Conservation (phyloP, 2,329 filamentous ascomycete species). For the Cladobotryum mycophilum region DNA sequence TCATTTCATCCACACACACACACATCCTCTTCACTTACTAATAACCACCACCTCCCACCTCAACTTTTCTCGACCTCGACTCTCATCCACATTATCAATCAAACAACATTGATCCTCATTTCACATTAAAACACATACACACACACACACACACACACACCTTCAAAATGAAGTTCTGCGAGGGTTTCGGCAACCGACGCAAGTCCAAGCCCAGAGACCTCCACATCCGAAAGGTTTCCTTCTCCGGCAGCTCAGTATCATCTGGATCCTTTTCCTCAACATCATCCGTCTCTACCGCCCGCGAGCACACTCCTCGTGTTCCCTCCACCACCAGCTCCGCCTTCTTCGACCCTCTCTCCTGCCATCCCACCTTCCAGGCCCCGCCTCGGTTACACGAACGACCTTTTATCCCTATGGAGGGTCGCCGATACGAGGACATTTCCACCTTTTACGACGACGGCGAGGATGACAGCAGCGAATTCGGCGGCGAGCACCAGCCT, state of each 20-base stretch:
- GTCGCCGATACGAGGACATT: slow-evolving; percentile 16
- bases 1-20: neutral
- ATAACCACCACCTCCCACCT: too few species aligned
- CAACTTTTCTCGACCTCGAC: neutral
- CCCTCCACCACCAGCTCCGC: slow-evolving; percentile 20
- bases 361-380: slow-evolving; percentile 30
- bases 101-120: neutral
- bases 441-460: slow-evolving; percentile 26
- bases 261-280: slow-evolving; percentile 29
- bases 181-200: slow-evolving; percentile 31
- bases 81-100: neutral
- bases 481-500: slow-evolving; percentile 17
- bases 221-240: slow-evolving; percentile 36
- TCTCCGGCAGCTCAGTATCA: slow-evolving; percentile 34
- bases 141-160: slow-evolving; percentile 5
- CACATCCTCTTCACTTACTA: neutral
- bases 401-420: slow-evolving; percentile 23
- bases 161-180: slow-evolving; percentile 19
- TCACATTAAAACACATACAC: slow-evolving; percentile 1
- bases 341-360: slow-evolving; percentile 28
- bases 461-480: slow-evolving; percentile 18
- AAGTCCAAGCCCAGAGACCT: slow-evolving; percentile 32
- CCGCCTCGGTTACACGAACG: slow-evolving; percentile 32
- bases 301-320: slow-evolving; percentile 13
- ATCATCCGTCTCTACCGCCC: slow-evolving; percentile 23